These are phyloP conservation scores for Auxenochlorella pyrenoidosa DNA, from an alignment of 139 green algal genomes.

Conservation along the genomic window DNA sequence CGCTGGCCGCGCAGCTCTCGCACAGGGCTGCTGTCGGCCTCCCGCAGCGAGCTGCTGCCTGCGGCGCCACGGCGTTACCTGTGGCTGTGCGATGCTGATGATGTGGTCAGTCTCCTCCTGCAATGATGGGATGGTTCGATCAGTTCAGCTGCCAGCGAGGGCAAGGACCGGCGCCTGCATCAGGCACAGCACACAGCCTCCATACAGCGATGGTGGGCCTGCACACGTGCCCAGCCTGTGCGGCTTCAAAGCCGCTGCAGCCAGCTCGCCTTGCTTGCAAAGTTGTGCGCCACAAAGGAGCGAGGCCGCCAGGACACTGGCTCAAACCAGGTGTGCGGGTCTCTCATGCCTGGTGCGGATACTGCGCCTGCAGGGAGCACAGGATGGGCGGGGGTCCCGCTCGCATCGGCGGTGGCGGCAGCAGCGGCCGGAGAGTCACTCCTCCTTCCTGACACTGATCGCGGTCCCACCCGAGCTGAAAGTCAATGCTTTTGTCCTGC, in stretches of 20 bases:
- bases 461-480: too few relatives aligned
- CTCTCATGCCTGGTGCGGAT: not conserved
- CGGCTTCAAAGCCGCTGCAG: too few relatives aligned
- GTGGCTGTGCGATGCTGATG: slow-evolving; percentile 50
- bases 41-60: not conserved
- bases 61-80: not conserved
- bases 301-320: slow-evolving; percentile 75
- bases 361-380: not conserved
- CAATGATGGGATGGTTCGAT: not conserved
- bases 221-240: too few relatives aligned
- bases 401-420: not conserved
- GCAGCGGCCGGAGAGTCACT: too few relatives aligned
- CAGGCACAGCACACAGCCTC: slow-evolving; percentile 58
- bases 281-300: slow-evolving; percentile 84
- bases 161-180: not conserved
- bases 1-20: not conserved
- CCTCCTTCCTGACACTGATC: too few relatives aligned
- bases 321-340: slow-evolving; percentile 60
- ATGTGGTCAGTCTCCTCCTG: slow-evolving; percentile 78
- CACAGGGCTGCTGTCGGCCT: not conserved
- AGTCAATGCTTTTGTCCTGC: too few relatives aligned
- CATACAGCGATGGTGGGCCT: too few relatives aligned
- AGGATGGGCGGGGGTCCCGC: too few relatives aligned
- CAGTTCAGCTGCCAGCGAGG: too few relatives aligned
- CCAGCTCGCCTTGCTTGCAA: slow-evolving; percentile 68